Evolutionary conservation across 768 basidiomycete species (phyloP).

Genomic region (Naganishia randhawae): DNA sequence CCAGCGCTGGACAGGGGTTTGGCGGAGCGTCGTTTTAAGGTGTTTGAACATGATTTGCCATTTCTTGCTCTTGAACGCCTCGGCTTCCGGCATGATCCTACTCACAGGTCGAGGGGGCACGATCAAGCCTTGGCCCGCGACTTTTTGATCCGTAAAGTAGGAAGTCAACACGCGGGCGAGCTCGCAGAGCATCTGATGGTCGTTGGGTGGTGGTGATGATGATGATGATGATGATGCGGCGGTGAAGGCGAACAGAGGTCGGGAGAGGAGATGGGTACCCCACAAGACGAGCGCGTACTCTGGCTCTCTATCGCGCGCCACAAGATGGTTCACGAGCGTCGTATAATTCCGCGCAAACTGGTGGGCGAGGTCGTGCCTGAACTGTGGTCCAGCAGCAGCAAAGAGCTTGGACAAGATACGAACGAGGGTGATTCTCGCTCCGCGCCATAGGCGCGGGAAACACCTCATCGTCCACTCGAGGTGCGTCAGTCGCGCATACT

Average conservation of each 20-base stretch:
- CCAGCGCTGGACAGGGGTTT: slow-evolving; percentile 65
- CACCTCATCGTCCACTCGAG: slow-evolving; percentile 65
- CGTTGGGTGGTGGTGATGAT: no score
- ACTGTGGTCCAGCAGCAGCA: slow-evolving; percentile 67
- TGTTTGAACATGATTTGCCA: slow-evolving; percentile 82
- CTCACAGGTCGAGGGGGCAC: slow-evolving; percentile 52
- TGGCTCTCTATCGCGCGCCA: slow-evolving; percentile 86
- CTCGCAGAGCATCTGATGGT: slow-evolving; percentile 68
- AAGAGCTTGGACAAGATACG: slow-evolving; percentile 75
- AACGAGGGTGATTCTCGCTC: slow-evolving; percentile 71
- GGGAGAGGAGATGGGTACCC: slow-evolving; percentile 69
- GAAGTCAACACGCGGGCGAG: slow-evolving; percentile 66
- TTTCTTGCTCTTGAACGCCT: slow-evolving; percentile 87
- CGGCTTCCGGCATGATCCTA: slow-evolving; percentile 71
- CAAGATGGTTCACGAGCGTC: slow-evolving; percentile 80
- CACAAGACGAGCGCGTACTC: slow-evolving; percentile 79
- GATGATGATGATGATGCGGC: slow-evolving; percentile 65
- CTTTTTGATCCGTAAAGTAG: slow-evolving; percentile 84
- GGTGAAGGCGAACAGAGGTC: slow-evolving; percentile 75
- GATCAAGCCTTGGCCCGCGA: slow-evolving; percentile 60
- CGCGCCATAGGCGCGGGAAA: slow-evolving; percentile 80
- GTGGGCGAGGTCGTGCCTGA: slow-evolving; percentile 73
- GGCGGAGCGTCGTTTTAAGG: slow-evolving; percentile 66
- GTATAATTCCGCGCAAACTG: slow-evolving; percentile 83
- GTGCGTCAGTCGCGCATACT: slow-evolving; percentile 43